Evolutionary conservation across 768 basidiomycete species (phyloP), one percentile per base, ranked within the genome.

Genomic region (Lactarius pseudohatsudake): DNA sequence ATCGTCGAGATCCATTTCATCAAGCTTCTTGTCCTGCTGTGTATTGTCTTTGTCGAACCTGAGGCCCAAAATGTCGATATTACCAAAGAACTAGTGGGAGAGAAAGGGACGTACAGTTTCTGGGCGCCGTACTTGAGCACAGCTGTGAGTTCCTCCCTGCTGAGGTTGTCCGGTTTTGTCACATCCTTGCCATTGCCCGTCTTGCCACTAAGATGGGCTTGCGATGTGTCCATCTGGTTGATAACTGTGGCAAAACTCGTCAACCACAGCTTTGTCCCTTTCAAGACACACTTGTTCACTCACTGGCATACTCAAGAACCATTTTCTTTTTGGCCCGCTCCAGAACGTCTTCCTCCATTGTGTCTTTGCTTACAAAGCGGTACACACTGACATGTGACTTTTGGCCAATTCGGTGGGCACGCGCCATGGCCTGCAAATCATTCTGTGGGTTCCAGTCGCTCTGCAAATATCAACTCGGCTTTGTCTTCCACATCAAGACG

Each of bases 191-290:
- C 77, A 36, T 76, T 77, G 22, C 84, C 83, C 20, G 62, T 64
- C 73, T 94, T 94, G 64, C 91, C 89, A 74, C 93, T 89, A 61
- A 99, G 86, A 78, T 98, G 93, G 53, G 93, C 92, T 70, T 98
- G 97, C 50, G 96, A 95, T 28, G 97, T 99, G 79, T 99, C 97
- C 92, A 98, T 97, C 79, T 98, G 96, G 78, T 98, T 97, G 82
- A 99, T 98, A 80, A 99, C 95, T 97, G 76, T 58, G 22, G 18
- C 16, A 26, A 55, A 22, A 20, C 2, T 53, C 28, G 45, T 66
- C 32, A 66, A 57, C 28, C 28, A 61, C 47, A 20, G 26, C 43
- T 34, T 7, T 7, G 26, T 58, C 13, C 43, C 26, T 15, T 41
- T 58, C 22, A 30, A 40, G 38, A 36, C 61, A 66, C 61, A 63